Conservation (phyloP, 768 basidiomycete genomes). For the Hericium alpestre region DNA sequence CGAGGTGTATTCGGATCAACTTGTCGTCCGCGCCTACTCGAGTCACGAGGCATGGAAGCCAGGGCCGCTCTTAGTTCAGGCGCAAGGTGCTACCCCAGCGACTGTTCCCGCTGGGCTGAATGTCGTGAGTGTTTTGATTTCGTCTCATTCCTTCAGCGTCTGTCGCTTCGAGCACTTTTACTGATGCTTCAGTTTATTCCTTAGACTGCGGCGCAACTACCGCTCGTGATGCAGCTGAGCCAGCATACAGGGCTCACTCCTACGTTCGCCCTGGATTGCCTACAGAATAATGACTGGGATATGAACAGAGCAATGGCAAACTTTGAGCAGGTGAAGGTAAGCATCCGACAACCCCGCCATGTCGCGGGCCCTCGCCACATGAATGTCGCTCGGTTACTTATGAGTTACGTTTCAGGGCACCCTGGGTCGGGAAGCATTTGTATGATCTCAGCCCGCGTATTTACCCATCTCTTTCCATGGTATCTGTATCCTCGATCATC, state of each 20-base stretch:
- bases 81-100: constrained; percentile 22
- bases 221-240: constrained; percentile 59
- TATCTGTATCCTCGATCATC: background rate
- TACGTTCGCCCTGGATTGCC: constrained; percentile 73
- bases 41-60: constrained; percentile 70
- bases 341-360: constrained; percentile 13
- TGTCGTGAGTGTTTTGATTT: constrained; percentile 39
- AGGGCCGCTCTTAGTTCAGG: constrained; percentile 66
- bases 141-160: background rate
- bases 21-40: constrained; percentile 75
- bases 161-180: constrained; percentile 6
- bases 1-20: constrained; percentile 80
- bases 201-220: constrained; percentile 63
- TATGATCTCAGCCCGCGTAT: constrained; percentile 5
- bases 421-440: constrained; percentile 18
- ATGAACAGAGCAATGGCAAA: constrained; percentile 68
- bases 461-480: background rate
- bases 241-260: constrained; percentile 70
- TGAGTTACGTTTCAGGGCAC: constrained; percentile 11
- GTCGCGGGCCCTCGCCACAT: constrained; percentile 40
- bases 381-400: background rate
- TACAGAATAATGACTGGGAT: constrained; percentile 81
- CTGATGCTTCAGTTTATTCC: constrained; percentile 7
- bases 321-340: constrained; percentile 80
- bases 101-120: constrained; percentile 42